Evolutionary conservation across 345 rosid species (phyloP).

Genomic region (Cardiospermum halicacabum): DNA sequence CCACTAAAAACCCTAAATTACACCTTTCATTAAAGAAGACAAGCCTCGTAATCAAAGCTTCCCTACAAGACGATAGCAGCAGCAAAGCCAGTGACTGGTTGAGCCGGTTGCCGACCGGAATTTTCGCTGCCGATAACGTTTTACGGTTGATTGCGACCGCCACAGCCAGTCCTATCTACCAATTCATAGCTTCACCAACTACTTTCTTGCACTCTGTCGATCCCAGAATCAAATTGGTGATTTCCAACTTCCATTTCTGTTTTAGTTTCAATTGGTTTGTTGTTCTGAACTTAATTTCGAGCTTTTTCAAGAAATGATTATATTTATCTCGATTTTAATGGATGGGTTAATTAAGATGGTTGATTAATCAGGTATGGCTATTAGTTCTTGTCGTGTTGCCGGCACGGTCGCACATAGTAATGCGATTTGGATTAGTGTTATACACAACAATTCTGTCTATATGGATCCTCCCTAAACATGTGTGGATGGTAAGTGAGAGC

Average conservation of each 20-base stretch:
- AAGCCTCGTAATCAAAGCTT: constrained; percentile 31
- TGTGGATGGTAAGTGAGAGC: constrained; percentile 60
- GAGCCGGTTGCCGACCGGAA: constrained; percentile 53
- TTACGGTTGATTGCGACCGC: constrained; percentile 67
- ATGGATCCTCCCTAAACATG: constrained; percentile 58
- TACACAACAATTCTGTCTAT: constrained; percentile 64
- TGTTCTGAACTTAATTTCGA: neutral
- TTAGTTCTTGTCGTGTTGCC: constrained; percentile 85
- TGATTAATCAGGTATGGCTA: constrained; percentile 75
- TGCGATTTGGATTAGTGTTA: constrained; percentile 75
- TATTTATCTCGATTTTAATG: neutral
- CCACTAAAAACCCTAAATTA: constrained; percentile 19
- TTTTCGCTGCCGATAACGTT: constrained; percentile 65
- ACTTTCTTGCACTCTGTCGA: constrained; percentile 84
- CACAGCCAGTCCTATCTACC: constrained; percentile 83
- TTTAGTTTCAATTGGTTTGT: neutral
- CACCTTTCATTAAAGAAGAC: constrained; percentile 19
- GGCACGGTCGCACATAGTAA: constrained; percentile 65
- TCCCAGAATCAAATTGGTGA: constrained; percentile 83
- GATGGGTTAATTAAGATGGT: constrained; percentile 7
- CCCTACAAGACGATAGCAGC: constrained; percentile 22
- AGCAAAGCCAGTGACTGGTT: constrained; percentile 42
- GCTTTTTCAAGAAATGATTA: neutral
- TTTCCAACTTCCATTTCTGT: neutral
- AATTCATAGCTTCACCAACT: constrained; percentile 74